Evolutionary conservation across 1,139 yeast genomes (phyloP), one percentile per base, ranked within the genome.

Genomic region (Geotrichum restrictum): DNA sequence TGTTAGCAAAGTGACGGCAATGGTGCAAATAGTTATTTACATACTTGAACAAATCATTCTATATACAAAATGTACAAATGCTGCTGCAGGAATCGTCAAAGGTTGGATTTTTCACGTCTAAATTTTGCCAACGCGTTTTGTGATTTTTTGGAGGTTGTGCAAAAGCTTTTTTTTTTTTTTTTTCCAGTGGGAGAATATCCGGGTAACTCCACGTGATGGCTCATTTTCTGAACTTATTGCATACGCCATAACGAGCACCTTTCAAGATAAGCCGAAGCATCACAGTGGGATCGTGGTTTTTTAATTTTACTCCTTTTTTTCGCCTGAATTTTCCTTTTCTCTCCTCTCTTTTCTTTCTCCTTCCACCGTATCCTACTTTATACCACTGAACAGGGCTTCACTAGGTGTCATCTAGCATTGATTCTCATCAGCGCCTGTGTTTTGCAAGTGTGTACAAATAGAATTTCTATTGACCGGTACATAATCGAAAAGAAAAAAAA

Each of bases 21-120:
- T 21, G 32, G 22, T 32, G n/a, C n/a, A 13, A 50, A 27, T 8
- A 24, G 33, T 22, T 7, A 14, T 27, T 3, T 34, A 62, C 69
- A 54, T 59, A 66, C 70, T 65, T 39, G 69, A 61, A 55, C 70
- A 67, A 51, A 56, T 60, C 67, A 64, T 63, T 51, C 49, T 24
- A 24, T 24, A 33, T 41, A 27, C n/a, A 11, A 18, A 41, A 29
- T 34, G 19, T 14, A 34, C 38, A 34, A 34, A n/a, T n/a, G n/a
- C n/a, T n/a, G n/a, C n/a, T n/a, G n/a, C n/a, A n/a, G n/a, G n/a
- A n/a, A n/a, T n/a, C n/a, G n/a, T n/a, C n/a, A n/a, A n/a, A n/a
- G n/a, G n/a, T n/a, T n/a, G 32, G 13, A n/a, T 21, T 27, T 21
- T 21, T 10, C 33, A n/a, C 33, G 31, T 43, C 37, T 21, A n/a